Base-by-base conservation (phyloP, 345 rosid genomes). In the Isatis tinctoria region DNA sequence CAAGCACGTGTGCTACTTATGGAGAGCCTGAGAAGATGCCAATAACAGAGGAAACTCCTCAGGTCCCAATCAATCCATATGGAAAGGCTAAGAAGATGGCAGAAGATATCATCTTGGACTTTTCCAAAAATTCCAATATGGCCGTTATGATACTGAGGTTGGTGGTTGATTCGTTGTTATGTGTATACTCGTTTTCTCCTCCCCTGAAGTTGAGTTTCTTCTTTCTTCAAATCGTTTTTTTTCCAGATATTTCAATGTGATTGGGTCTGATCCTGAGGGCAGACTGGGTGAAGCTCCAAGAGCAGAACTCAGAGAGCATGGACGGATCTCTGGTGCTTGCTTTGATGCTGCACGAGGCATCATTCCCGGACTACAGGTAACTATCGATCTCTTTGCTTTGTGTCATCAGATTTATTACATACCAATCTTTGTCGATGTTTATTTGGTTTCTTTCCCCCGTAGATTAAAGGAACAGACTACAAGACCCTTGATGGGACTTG, bases 61-160 rank as follows among this genome's bases (percentile, higher is more conserved):
- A 82, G 81, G 73, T 78, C 27, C 90, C 87, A 0, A 87, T 85
- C 10, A 85, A 85, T 70, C 88, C 90, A 30, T 85, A 83, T 59
- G 90, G 88, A 49, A 87, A 83, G 61, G 90, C 88, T 53, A 87
- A 83, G 79, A 85, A 85, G 74, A 87, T 85, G 88, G 88, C 90
- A 16, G 90, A 87, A 74, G 88, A 87, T 72, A 83, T 83, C 70
- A 82, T 87, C 63, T 73, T 82, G 48, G 90, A 87, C 67, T 85
- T 85, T 57, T 81, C 90, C 12, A 83, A 79, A 56, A 85, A 75
- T 18, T 80, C 85, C 14, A 59, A 80, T 72, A 84, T 87, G 84
- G 88, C 90, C 5, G 84, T 87, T 69, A 87, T 82, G 85, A 85
- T 85, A 56, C 66, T 87, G n/a, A 74, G 90, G 90, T 85, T 71